Evolutionary conservation across 1,284 basidiomycete genomes (phyloP).

Genomic region (Veloboletus limbatus): DNA sequence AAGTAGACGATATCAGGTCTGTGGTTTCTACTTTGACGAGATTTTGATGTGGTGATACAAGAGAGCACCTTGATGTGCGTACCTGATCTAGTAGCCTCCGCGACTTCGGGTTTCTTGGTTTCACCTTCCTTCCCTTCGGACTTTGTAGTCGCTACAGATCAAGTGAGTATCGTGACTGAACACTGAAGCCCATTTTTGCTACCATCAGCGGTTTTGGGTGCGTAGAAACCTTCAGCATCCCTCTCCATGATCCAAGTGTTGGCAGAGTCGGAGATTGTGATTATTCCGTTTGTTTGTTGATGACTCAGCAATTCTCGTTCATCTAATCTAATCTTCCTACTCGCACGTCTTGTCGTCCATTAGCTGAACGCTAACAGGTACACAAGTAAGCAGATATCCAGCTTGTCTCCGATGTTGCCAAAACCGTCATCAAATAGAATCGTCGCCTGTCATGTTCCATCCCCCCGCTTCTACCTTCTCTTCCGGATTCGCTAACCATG

Average conservation of each 20-base stretch:
- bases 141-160: conserved; percentile 11
- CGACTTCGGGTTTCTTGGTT: conserved; percentile 21
- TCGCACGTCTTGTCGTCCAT: neutral
- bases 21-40: conserved; percentile 28
- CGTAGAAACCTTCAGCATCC: conserved; percentile 74
- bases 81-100: conserved; percentile 25
- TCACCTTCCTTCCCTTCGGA: conserved; percentile 30
- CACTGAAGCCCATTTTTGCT: neutral
- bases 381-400: conserved; percentile 5
- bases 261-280: conserved; percentile 3
- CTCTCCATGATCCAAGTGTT: conserved; percentile 48
- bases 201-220: conserved; percentile 38
- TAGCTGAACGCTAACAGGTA: neutral
- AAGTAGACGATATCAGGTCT: conserved; percentile 70
- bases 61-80: conserved; percentile 6
- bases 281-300: neutral
- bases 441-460: conserved; percentile 14
- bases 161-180: conserved; percentile 12
- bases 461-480: conserved; percentile 11
- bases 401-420: neutral
- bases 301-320: conserved; percentile 26
- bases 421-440: neutral
- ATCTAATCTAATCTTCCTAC: conserved; percentile 26
- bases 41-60: neutral
- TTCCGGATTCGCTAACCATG: conserved; percentile 27